Base-by-base conservation (phyloP, 257 asterid species). In the Echium plantagineum region DNA sequence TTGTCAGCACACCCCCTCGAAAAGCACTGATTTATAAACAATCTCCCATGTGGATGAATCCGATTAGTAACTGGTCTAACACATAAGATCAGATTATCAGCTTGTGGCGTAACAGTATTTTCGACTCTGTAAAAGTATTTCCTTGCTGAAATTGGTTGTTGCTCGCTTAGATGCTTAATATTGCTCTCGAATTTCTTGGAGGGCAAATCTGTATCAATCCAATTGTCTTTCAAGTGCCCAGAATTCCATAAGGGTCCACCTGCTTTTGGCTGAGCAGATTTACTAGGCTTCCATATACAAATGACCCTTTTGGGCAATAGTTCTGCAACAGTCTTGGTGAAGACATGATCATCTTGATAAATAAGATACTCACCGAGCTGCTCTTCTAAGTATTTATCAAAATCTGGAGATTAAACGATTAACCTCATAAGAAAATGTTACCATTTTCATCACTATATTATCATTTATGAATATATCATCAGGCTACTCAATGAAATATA, bases 241-340 rank as follows among this genome's bases (percentile, higher is more conserved):
- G 89, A 57, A 5, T 83, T 71, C 98, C 97, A 93, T 1, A 93
- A 61, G 31, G 79, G 77, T 15, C 73, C 67, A 13, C 97, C 91
- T 15, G 62, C 30, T 22, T 69, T 70, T 5, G 97, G 86, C 68
- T 78, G 81, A 7, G 89, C 67, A 8, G 86, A 52, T 31, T 82
- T 86, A 64, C 94, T 71, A 32, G 97, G 97, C 64, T 89, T 93
- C 97, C 97, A 93, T 5, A 91, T 74, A 65, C 96, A 88, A n/a
- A 91, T 81, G 12, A 91, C 80, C 52, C 98, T 83, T 59, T 76
- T 80, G 0, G 96, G 97, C 52, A 85, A 71, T 32, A 91, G 28
- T 32, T 88, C 83, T 2, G 86, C 63, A 6, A 91, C 51, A 0
- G 94, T 91, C 59, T 79, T 88, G 24, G 68, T 30, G 48, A 91